phyloP scores from a whole-genome alignment of 1,284 basidiomycete species.

The Marasmius fiardii region DNA sequence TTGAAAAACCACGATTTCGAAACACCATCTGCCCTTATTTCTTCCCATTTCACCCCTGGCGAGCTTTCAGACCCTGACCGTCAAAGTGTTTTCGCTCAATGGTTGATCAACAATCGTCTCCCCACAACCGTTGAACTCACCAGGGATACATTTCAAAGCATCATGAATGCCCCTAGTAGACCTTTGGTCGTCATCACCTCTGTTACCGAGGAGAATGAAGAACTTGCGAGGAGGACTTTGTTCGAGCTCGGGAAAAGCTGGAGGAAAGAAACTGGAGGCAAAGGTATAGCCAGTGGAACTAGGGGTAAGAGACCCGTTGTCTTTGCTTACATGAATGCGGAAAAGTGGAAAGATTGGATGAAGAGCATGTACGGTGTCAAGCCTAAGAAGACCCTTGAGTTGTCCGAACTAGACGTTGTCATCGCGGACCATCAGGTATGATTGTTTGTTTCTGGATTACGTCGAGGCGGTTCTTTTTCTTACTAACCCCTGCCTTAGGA shows the following conservation, averaged over 20 bases:
- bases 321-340: conserved; percentile 84
- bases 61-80: neutral
- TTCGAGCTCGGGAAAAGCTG: conserved; percentile 61
- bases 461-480: neutral
- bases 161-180: conserved; percentile 75
- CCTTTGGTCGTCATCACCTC: conserved; percentile 79
- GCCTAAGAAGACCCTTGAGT: conserved; percentile 22
- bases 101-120: conserved; percentile 66
- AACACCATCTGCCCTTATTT: conserved; percentile 23
- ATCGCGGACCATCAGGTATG: conserved; percentile 79
- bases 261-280: conserved; percentile 45
- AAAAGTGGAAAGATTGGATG: conserved; percentile 81
- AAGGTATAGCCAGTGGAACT: conserved; percentile 20
- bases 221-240: conserved; percentile 44
- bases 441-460: too few species aligned
- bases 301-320: conserved; percentile 41
- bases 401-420: conserved; percentile 57
- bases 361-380: conserved; percentile 82
- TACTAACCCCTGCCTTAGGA: conserved; percentile 35
- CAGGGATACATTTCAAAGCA: conserved; percentile 69
- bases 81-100: conserved; percentile 35
- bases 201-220: conserved; percentile 33
- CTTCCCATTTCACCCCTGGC: neutral
- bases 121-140: conserved; percentile 71
- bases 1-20: conserved; percentile 68